Evolutionary conservation across 495 filamentous ascomycete genomes (phyloP).

Genomic region (Tuber melanosporum): DNA sequence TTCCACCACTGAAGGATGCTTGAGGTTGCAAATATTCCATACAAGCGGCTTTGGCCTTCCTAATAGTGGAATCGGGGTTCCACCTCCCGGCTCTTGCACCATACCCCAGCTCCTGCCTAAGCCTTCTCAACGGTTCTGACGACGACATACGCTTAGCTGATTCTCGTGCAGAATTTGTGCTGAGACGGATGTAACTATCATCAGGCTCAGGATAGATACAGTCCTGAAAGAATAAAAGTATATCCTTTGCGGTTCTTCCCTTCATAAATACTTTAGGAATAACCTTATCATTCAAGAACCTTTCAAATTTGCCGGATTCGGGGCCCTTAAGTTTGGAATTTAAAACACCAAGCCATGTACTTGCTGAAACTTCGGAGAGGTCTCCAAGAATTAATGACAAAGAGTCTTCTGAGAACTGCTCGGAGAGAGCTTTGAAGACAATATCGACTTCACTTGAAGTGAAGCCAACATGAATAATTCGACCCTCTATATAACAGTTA

Average conservation of each 20-base stretch:
- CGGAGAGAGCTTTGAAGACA: conserved; percentile 1
- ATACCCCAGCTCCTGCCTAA: conserved; percentile 1
- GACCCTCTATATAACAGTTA: conserved; percentile 17
- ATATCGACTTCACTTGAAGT: conserved; percentile 12
- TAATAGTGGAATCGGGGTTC: not conserved
- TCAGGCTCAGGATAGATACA: conserved; percentile 2
- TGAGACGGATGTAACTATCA: conserved; percentile 7
- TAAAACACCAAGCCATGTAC: not conserved
- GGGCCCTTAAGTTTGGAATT: not conserved
- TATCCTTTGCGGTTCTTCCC: not conserved
- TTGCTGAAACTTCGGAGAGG: conserved; percentile 7
- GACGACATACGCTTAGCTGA: conserved; percentile 8
- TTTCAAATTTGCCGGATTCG: not conserved
- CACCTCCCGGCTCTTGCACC: not conserved
- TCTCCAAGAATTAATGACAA: conserved; percentile 4
- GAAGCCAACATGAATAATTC: conserved; percentile 30
- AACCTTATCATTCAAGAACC: not conserved
- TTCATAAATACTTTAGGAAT: not conserved
- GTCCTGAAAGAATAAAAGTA: not conserved
- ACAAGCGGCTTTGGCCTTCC: not conserved
- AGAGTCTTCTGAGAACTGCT: not conserved
- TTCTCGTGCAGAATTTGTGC: conserved; percentile 12
- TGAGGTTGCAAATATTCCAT: conserved; percentile 17
- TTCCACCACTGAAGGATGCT: conserved; percentile 28
- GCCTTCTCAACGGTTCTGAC: not conserved